Base-by-base conservation (phyloP, 2,329 filamentous ascomycete genomes). In the Ceratocystis destructans region DNA sequence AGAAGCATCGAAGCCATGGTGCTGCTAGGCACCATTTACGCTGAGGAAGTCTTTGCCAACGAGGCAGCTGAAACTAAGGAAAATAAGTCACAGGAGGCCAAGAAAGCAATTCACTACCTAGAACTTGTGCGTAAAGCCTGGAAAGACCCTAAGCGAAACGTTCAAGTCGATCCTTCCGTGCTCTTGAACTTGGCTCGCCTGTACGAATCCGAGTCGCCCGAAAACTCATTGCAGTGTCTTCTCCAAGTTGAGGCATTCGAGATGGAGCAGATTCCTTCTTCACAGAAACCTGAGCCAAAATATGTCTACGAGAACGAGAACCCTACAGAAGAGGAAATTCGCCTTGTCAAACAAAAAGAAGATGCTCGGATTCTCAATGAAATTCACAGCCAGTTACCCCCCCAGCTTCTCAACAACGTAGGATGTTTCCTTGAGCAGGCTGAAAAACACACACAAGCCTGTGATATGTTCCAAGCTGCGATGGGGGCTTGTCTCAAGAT, bases 381-480 rank as follows among this genome's bases (percentile, higher is more conserved):
- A 17, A 79, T 96, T 33, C 86, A 91, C 65, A 89, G 92, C 73
- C 81, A 87, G 67, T 79, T 99, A 1, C 89, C 92, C 0, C 94
- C 94, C 3, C 91, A 96, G 72, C 80, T 97, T 1, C 82, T 99
- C 55, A 99, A 97, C 79, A 99, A 99, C 74, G 96, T 97, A 73
- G 94, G 90, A 4, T 96, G 92, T 75, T 97, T 97, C 76, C 85
- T 96, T 71, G 96, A 90, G 70, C 91, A 96, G 73, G 82, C 86
- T 1, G 91, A 96, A 71, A 91, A 90, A 73, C 86, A 88, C 69
- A 84, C 87, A 22, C 80, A 85, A 69, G 92, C 94, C 25, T 87
- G 89, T 70, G 87, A 93, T 63, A 83, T 95, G 77, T 99, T 97
- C 73, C 90, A 99, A 74, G 86, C 89, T n/a, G 94, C 92, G 0